Evolutionary conservation across 1,284 basidiomycete species (phyloP), one percentile per base, ranked within the genome.

Genomic region (Puccinia horiana): DNA sequence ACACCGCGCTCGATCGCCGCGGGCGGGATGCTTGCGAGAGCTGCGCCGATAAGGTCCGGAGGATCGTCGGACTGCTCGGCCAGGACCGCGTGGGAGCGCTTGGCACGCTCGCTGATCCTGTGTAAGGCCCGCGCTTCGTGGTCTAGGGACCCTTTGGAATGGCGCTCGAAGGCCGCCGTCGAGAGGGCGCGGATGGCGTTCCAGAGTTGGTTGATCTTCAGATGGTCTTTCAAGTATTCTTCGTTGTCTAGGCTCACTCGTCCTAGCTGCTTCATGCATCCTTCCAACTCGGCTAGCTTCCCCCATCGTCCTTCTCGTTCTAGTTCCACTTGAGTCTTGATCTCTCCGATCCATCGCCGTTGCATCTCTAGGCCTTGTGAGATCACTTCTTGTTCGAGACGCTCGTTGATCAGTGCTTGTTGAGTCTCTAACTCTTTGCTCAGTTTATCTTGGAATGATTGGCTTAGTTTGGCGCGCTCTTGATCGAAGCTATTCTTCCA

Each of bases 281-380:
- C 92, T 20, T 95, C 92, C 79, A 99, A 92, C 86, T 96, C 92
- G 86, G 97, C 95, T 58, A 99, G 91, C 88, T 95, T 97, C 83
- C 95, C 93, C 14, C 99, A 90, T 83, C 96, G 93, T 26, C 96
- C 96, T 35, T 95, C 95, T 70, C 97, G 94, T 88, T 99, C 97
- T 86, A 95, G 91, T 88, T 99, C 96, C 82, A 99, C 96, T 85
- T 92, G 93, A 83, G 94, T 90, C 89, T 98, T 97, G 90, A 99
- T 93, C 81, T 98, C 95, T 67, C 94, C 92, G 82, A 98, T 93
- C 96, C 96, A 99, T 83, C 94, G 91, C 76, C 95, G 92, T 87
- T 99, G 96, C 67, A 98, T 91, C 88, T 98, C 96, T 85, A 99
- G 95, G 32, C 96, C 96, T 87, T 98, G 96, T 5, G 95, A 93